phyloP scores from a whole-genome alignment of 768 basidiomycete genomes.

The Panus rudis region DNA sequence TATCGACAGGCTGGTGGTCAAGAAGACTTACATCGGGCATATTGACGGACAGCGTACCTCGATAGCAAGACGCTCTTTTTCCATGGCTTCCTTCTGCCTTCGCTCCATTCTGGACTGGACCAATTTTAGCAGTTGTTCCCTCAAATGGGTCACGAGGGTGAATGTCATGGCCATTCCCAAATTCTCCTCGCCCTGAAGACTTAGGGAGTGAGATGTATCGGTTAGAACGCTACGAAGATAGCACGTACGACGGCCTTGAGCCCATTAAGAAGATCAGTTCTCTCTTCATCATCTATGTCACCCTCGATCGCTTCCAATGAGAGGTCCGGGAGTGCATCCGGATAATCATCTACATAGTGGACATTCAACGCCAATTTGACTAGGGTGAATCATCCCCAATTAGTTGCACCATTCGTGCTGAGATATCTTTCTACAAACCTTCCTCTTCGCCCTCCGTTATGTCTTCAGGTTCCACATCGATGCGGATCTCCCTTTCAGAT shows the following conservation, averaged over 20 bases:
- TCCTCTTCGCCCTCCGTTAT: conserved; percentile 53
- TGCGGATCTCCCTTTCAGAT: conserved; percentile 74
- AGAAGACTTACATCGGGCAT: neutral
- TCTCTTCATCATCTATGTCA: conserved; percentile 53
- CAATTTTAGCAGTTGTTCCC: conserved; percentile 65
- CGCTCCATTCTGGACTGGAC: conserved; percentile 53
- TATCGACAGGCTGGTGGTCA: conserved; percentile 5
- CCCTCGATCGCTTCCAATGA: conserved; percentile 54
- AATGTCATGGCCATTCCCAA: conserved; percentile 98
- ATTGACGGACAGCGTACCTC: conserved; percentile 46
- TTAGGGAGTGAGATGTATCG: neutral
- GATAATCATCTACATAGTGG: conserved; percentile 76
- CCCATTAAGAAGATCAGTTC: conserved; percentile 45
- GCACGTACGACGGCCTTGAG: conserved; percentile 50
- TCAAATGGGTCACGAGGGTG: conserved; percentile 78
- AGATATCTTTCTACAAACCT: conserved; percentile 31
- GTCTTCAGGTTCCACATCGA: conserved; percentile 86
- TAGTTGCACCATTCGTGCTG: conserved; percentile 8
- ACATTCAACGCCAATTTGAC: conserved; percentile 71
- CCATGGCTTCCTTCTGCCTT: conserved; percentile 53
- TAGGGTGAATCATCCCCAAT: conserved; percentile 32
- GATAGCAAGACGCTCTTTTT: conserved; percentile 65
- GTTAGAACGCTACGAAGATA: neutral
- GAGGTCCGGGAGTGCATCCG: conserved; percentile 73
- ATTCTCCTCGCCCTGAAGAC: conserved; percentile 69